These are phyloP conservation scores for Meira miltonrushii DNA, from an alignment of 1,284 basidiomycete species.

Conservation along the genomic window DNA sequence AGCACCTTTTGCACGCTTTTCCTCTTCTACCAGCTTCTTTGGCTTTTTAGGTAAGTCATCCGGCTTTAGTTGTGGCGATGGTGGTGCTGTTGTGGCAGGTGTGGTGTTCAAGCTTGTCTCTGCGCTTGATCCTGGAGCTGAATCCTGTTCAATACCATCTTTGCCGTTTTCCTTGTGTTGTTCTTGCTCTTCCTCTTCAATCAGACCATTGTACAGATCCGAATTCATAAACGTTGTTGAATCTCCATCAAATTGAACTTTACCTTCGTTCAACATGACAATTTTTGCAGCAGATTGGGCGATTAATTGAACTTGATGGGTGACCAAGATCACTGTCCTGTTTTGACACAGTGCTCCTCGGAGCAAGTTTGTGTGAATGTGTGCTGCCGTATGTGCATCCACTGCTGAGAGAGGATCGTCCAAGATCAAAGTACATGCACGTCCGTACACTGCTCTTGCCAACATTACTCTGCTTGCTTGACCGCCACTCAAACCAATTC, in stretches of 20 bases:
- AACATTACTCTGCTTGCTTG: slow-evolving; percentile 24
- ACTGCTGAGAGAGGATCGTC: slow-evolving; percentile 55
- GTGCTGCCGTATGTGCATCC: slow-evolving; percentile 62
- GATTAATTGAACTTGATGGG: slow-evolving; percentile 57
- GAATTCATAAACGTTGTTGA: slow-evolving; percentile 30
- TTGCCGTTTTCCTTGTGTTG: not conserved
- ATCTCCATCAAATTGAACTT: slow-evolving; percentile 1
- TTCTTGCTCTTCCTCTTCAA: slow-evolving; percentile 50
- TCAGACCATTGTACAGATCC: slow-evolving; percentile 23
- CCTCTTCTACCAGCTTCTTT: slow-evolving; percentile 18
- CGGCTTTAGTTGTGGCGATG: not conserved
- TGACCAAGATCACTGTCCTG: slow-evolving; percentile 69
- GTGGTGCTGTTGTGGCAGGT: slow-evolving; percentile 31
- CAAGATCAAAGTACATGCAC: slow-evolving; percentile 32
- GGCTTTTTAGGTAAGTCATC: not conserved
- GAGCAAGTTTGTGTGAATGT: slow-evolving; percentile 39
- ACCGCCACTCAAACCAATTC: slow-evolving; percentile 20
- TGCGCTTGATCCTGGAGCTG: not conserved
- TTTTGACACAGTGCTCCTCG: slow-evolving; percentile 50
- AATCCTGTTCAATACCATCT: slow-evolving; percentile 2
- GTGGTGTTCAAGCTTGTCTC: slow-evolving; percentile 54
- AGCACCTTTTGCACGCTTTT: slow-evolving; percentile 15
- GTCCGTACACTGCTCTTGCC: slow-evolving; percentile 43
- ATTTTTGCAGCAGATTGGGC: slow-evolving; percentile 23
- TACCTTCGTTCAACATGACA: slow-evolving; percentile 34